Percentiles rank a stretch among this genome's conserved stretches.
These are phyloP conservation scores for Cordyceps cateniannulata DNA, from an alignment of 2,329 filamentous ascomycete species.

Conservation along the genomic window DNA sequence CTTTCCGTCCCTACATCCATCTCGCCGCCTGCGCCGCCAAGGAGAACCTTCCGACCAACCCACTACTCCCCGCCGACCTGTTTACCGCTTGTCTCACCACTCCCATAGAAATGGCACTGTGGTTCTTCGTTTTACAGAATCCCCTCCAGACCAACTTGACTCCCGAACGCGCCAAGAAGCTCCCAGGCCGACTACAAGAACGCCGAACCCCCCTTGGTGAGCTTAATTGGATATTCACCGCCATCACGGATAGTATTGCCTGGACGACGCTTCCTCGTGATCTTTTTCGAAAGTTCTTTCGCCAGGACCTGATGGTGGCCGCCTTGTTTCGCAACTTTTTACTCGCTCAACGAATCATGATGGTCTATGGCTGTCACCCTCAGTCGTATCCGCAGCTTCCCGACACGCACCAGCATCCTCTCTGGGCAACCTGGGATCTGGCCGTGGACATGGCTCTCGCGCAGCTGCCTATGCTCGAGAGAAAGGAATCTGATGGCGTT, in stretches of 20 bases:
- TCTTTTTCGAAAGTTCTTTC: slow-evolving; percentile 92
- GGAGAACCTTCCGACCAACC: slow-evolving; percentile 92
- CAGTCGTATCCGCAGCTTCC: slow-evolving; percentile 89
- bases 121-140: slow-evolving; percentile 94
- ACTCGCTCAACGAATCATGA: slow-evolving; percentile 91
- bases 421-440: slow-evolving; percentile 97
- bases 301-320: slow-evolving; percentile 98
- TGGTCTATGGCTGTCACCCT: slow-evolving; percentile 90
- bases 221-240: slow-evolving; percentile 98
- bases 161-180: slow-evolving; percentile 77
- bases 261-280: slow-evolving; percentile 91
- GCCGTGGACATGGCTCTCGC: slow-evolving; percentile 92
- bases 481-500: slow-evolving; percentile 62
- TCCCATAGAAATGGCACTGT: slow-evolving; percentile 93
- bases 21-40: slow-evolving; percentile 85
- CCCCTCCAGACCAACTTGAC: slow-evolving; percentile 63
- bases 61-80: slow-evolving; percentile 83
- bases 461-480: slow-evolving; percentile 81
- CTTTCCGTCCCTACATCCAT: slow-evolving; percentile 68
- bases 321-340: slow-evolving; percentile 95
- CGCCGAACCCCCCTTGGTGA: slow-evolving; percentile 89
- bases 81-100: slow-evolving; percentile 96
- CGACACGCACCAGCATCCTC: slow-evolving; percentile 85
- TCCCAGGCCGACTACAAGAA: slow-evolving; percentile 88
- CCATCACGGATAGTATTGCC: slow-evolving; percentile 96